Evolutionary conservation across 768 basidiomycete species (phyloP), one percentile per base, ranked within the genome.

Genomic region (Neoboletus brunneissimus): DNA sequence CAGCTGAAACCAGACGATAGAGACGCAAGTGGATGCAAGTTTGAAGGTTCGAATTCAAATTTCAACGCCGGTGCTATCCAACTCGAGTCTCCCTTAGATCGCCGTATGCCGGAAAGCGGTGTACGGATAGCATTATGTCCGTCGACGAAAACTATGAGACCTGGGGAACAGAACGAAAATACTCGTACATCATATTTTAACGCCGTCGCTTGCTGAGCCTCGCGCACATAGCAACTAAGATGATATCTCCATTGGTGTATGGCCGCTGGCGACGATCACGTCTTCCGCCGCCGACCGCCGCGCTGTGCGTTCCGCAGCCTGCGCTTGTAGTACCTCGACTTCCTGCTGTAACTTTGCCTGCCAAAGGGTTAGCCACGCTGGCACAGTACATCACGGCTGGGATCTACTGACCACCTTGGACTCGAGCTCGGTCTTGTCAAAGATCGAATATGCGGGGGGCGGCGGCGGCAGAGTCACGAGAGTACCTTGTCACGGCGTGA

Each of bases 271-370:
- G 7, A 72, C 67, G 27, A 71, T 56, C 29, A 70, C 65, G 7
- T 69, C 68, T 27, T 66, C 66, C 6, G 65, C 67, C 1, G 69
- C 69, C 2, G 58, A 61, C 44, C 67, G 65, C 27, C 68, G 69
- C 29, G 76, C 73, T 54, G 63, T 71, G 43, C 81, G 76, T 54
- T 78, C 77, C 0, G 74, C 81, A 25, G 80, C 76, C 56, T 75
- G 80, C 10, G 75, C 67, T 59, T 82, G 76, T 23, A 90, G 71
- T 5, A 72, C 72, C 43, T 82, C 82, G 37, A 90, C 76, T 56
- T 89, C 88, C 22, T 75, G 75, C 54, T 79, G 76, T 31, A 89
- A 70, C 58, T 83, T 84, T 16, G 76, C 75, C 88, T 88, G 50
- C 13, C 40, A 18, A 43, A 42, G 48, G 13, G 38, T 51, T 41